These are phyloP conservation scores for Ampelocalamus luodianensis DNA, from an alignment of 176 grass and related monocot genomes.

Conservation along the genomic window DNA sequence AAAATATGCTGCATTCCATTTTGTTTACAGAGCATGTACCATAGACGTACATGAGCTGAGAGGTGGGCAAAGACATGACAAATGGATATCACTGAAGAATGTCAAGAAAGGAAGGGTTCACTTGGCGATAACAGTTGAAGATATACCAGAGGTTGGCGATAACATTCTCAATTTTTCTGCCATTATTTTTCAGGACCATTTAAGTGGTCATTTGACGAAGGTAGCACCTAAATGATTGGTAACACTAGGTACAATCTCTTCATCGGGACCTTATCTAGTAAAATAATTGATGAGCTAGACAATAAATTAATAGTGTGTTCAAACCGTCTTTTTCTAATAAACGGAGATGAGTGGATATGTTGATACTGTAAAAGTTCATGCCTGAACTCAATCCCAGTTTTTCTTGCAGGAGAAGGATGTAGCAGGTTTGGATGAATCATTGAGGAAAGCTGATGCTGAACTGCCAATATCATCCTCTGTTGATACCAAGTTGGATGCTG, in stretches of 20 bases:
- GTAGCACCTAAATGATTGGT: conserved; percentile 17
- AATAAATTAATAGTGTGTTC: neutral
- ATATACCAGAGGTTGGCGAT: conserved; percentile 45
- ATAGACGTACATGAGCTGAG: conserved; percentile 69
- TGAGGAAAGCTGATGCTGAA: conserved; percentile 37
- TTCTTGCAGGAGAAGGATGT: conserved; percentile 50
- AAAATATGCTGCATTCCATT: conserved; percentile 27
- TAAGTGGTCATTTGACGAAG: conserved; percentile 15
- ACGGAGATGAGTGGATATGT: neutral
- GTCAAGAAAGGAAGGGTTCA: conserved; percentile 89
- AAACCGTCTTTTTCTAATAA: neutral
- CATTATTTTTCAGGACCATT: neutral
- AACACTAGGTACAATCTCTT: neutral
- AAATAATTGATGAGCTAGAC: conserved; percentile 25
- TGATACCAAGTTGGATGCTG: conserved; percentile 36
- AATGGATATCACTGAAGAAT: conserved; percentile 86
- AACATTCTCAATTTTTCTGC: conserved; percentile 13
- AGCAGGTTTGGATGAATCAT: conserved; percentile 47
- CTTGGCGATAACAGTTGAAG: conserved; percentile 73
- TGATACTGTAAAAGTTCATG: conserved; percentile 19
- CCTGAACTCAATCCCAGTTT: conserved; percentile 23
- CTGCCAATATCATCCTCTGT: conserved; percentile 31
- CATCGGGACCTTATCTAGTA: conserved; percentile 2
- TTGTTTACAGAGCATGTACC: conserved; percentile 63
- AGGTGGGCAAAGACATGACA: conserved; percentile 90